Conservation (phyloP, 306 rosid species). For the Castanopsis chinensis region DNA sequence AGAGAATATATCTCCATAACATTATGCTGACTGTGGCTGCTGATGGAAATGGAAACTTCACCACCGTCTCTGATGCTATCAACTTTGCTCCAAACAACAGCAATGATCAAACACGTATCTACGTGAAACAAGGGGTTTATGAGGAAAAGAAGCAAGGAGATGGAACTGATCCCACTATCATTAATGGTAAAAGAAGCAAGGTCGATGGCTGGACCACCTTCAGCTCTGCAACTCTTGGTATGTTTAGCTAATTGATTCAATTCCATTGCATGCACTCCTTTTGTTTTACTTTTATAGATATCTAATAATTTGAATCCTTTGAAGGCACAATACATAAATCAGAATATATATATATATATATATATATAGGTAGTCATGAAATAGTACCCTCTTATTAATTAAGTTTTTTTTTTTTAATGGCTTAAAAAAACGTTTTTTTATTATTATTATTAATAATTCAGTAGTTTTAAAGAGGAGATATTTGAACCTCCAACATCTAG, state of each 20-base stretch:
- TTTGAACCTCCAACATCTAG: too few relatives aligned
- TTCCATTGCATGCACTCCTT: too few relatives aligned
- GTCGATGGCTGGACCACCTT: conserved; percentile 70
- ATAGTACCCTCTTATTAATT: too few relatives aligned
- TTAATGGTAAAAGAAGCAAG: conserved; percentile 54
- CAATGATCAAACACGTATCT: conserved; percentile 48
- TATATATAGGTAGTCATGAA: too few relatives aligned
- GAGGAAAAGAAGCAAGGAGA: conserved; percentile 81
- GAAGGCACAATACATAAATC: not conserved
- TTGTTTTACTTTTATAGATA: not conserved
- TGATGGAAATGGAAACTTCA: too few relatives aligned
- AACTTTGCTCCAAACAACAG: conserved; percentile 29
- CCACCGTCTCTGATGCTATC: too few relatives aligned
- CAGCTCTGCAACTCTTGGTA: conserved; percentile 5
- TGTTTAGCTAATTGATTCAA: not conserved
- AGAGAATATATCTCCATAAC: conserved; percentile 48
- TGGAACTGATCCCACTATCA: conserved; percentile 60
- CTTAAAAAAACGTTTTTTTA: too few relatives aligned
- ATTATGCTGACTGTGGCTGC: conserved; percentile 63
- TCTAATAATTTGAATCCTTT: too few relatives aligned
- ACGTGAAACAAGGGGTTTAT: conserved; percentile 58
- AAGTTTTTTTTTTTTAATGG: too few relatives aligned
- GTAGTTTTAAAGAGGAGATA: too few relatives aligned
- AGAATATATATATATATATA: too few relatives aligned
- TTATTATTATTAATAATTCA: too few relatives aligned